Base-by-base conservation (phyloP, 495 filamentous ascomycete species). In the Lasiosphaeria miniovina region DNA sequence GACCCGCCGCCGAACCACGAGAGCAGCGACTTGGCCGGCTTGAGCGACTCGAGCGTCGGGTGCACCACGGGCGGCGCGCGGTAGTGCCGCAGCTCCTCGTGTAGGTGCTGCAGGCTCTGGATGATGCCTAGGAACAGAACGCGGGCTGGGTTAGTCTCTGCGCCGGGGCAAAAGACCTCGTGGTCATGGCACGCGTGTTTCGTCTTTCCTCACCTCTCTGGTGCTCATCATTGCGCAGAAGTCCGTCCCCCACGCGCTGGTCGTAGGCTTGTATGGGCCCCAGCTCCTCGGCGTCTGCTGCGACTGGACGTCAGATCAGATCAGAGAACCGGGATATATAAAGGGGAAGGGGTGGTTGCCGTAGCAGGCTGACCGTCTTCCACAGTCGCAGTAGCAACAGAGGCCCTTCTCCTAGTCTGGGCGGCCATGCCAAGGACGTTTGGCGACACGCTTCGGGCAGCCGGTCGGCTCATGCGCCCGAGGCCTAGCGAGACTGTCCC, bases 181-280 rank as follows among this genome's bases (percentile, higher is more conserved):
- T 46, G 43, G 12, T 0, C 15, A n/a, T 4, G 8, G 12, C 43
- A 46, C 11, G 6, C 12, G 33, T 48, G 0, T 31, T 33, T 34
- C 49, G 15, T 3, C 32, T 36, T 43, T 4, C 24, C 80, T 65
- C 72, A 91, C 90, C 90, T 80, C 95, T 78, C 69, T 98, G 94
- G 66, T 97, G 90, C 52, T 90, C 82, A 68, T 98, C 94, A 72
- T 98, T 90, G 55, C 87, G 80, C 52, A 98, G 71, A 58, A 84
- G 72, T 14, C 90, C 90, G 52, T 77, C 72, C 45, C 81, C 75
- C 12, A 98, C 91, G 48, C 93, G 83, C 36, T 77, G 74, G 65
- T 97, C 88, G 70, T 98, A 98, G 72, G 97, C 94, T 50, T 84
- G 80, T 64, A 97, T 74, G 1, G 94, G 94, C 1, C 93, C 93